Evolutionary conservation across 305 asterid genomes (phyloP).

Genomic region (Solanum chacoense): DNA sequence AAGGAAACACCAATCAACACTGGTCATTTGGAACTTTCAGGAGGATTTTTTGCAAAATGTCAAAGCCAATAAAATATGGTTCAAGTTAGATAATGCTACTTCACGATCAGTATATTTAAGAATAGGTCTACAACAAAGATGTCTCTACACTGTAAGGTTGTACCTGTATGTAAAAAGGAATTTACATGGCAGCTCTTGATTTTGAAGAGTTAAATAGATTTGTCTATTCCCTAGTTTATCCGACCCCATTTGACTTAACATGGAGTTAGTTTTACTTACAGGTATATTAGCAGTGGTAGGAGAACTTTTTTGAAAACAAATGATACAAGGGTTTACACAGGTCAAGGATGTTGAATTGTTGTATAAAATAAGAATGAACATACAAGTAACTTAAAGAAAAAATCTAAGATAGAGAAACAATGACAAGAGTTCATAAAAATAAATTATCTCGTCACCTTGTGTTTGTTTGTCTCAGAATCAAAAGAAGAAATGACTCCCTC

Average conservation of each 20-base stretch:
- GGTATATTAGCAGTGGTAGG: background rate
- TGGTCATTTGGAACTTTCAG: background rate
- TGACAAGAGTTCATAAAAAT: background rate
- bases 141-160: background rate
- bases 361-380: background rate
- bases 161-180: background rate
- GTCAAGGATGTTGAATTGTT: background rate
- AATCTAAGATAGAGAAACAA: background rate
- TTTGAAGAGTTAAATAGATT: background rate
- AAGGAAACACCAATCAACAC: background rate
- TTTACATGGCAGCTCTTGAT: background rate
- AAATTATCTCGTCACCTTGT: constrained; percentile 20
- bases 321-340: background rate
- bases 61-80: background rate
- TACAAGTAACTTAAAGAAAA: background rate
- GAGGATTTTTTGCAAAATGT: background rate
- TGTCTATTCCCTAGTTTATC: background rate
- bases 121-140: background rate
- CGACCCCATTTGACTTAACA: background rate
- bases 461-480: constrained; percentile 37
- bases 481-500: constrained; percentile 32
- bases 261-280: background rate
- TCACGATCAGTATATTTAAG: background rate
- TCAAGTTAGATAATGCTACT: background rate
- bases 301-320: background rate